A percentile compares a stretch with the other conserved stretches of the same genome.
Evolutionary conservation across 345 rosid genomes (phyloP).

Genomic region (Melaleuca alternifolia): DNA sequence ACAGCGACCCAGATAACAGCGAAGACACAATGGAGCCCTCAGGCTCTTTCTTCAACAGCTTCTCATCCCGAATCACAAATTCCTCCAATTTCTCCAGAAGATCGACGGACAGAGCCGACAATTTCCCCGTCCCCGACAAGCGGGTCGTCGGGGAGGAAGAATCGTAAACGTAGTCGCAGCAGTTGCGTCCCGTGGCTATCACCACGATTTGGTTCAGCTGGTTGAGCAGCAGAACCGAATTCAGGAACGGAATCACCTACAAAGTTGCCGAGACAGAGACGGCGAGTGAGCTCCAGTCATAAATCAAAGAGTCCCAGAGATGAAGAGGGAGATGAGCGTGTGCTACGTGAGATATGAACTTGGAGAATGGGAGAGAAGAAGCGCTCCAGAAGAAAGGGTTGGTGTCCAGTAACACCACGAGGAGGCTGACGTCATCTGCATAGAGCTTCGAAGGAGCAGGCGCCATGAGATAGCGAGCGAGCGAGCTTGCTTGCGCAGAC

Average conservation of each 20-base stretch:
- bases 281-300: background rate
- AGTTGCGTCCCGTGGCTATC: conserved; percentile 74
- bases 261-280: background rate
- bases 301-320: background rate
- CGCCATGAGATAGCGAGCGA: conserved; percentile 30
- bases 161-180: conserved; percentile 74
- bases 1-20: conserved; percentile 76
- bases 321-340: background rate
- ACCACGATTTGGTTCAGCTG: conserved; percentile 79
- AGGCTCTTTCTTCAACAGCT: conserved; percentile 28
- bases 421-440: conserved; percentile 81
- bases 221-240: conserved; percentile 56
- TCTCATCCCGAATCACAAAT: conserved; percentile 58
- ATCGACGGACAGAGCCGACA: conserved; percentile 39
- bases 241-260: conserved; percentile 78
- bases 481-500: background rate
- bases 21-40: conserved; percentile 45
- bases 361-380: conserved; percentile 53
- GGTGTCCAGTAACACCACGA: conserved; percentile 65
- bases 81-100: conserved; percentile 59
- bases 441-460: conserved; percentile 62
- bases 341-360: conserved; percentile 74
- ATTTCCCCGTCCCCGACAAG: conserved; percentile 30
- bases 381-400: conserved; percentile 84
- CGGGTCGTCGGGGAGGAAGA: conserved; percentile 34